phyloP scores from a whole-genome alignment of 371 early-diverging fungal genomes.

The Circinella minor region DNA sequence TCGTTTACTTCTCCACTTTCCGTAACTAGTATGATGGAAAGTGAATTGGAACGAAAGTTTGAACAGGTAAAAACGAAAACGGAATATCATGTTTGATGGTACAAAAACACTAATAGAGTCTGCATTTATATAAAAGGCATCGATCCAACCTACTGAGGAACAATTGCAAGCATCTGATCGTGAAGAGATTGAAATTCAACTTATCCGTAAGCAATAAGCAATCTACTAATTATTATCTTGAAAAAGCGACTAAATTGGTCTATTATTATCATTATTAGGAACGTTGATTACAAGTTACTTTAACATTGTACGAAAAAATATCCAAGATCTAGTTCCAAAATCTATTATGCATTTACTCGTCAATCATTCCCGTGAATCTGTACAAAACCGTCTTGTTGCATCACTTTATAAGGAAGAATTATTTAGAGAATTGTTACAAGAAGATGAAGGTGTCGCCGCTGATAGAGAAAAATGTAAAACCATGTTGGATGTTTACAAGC shows the following conservation, averaged over 20 bases:
- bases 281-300: slow-evolving; percentile 37
- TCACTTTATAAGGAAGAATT: slow-evolving; percentile 84
- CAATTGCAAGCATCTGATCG: slow-evolving; percentile 62
- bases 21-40: slow-evolving; percentile 51
- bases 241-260: background rate
- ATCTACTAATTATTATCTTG: background rate
- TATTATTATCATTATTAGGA: slow-evolving; percentile 37
- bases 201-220: slow-evolving; percentile 70
- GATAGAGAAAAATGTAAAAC: slow-evolving; percentile 84
- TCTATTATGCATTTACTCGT: slow-evolving; percentile 90
- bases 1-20: slow-evolving; percentile 44
- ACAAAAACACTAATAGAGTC: background rate
- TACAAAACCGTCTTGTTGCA: slow-evolving; percentile 87
- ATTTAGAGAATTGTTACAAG: slow-evolving; percentile 78
- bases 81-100: background rate
- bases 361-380: slow-evolving; percentile 73
- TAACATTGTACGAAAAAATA: slow-evolving; percentile 64
- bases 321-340: slow-evolving; percentile 92
- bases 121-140: slow-evolving; percentile 21
- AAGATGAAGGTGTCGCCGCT: slow-evolving; percentile 80
- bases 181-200: slow-evolving; percentile 83
- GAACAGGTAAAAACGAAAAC: slow-evolving; percentile 25
- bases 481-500: slow-evolving; percentile 83
- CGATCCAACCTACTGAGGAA: slow-evolving; percentile 23
- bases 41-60: slow-evolving; percentile 45